Conservation (phyloP, 225 moss, liverwort and hornwort species). For the Neckera pumila region DNA sequence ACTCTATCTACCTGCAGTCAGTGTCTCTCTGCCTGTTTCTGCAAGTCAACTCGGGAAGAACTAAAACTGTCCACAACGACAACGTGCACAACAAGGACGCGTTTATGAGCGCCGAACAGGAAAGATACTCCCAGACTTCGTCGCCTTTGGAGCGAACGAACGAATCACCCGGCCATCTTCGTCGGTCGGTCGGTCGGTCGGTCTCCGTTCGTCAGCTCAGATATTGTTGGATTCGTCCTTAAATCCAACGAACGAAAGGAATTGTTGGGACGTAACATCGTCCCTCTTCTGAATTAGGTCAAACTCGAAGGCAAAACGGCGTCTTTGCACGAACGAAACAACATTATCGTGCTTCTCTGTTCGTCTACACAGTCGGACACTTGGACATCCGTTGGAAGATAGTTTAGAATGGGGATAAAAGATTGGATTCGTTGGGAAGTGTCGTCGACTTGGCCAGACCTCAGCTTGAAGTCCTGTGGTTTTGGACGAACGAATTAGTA, state of each 20-base stretch:
- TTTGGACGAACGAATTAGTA: not conserved
- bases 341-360: not conserved
- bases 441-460: not conserved
- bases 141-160: not conserved
- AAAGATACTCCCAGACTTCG: not conserved
- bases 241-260: not conserved
- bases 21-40: too few relatives aligned
- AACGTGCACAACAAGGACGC: not conserved
- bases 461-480: too few relatives aligned
- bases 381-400: not conserved
- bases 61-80: not conserved
- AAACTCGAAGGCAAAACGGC: too few relatives aligned
- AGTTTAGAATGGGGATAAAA: not conserved
- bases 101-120: constrained; percentile 2
- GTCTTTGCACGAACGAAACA: not conserved
- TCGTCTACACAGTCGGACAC: too few relatives aligned
- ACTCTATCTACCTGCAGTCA: not conserved
- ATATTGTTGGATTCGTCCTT: not conserved
- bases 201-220: not conserved
- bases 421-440: not conserved
- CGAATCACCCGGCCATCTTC: not conserved
- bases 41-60: not conserved
- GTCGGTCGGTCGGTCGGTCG: not conserved
- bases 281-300: not conserved
- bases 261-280: not conserved